Evolutionary conservation across 176 grass and related monocot species (phyloP).

Genomic region (Oryza officinalis): DNA sequence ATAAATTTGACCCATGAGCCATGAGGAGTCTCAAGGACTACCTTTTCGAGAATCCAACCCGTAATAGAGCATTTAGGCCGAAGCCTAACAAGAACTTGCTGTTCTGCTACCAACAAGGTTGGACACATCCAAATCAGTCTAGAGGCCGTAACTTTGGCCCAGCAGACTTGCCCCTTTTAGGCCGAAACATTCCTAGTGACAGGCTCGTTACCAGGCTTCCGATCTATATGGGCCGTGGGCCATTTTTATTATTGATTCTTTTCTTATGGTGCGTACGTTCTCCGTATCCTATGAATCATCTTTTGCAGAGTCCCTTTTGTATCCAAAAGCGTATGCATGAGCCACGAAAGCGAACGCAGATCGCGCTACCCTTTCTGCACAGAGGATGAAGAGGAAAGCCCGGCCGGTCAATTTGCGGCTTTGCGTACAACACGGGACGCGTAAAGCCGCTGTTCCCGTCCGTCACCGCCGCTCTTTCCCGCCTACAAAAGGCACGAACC

Average conservation of each 20-base stretch:
- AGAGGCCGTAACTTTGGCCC: not conserved
- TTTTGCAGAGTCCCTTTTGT: not conserved
- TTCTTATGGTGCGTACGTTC: too few relatives aligned
- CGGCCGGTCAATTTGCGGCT: constrained; percentile 25
- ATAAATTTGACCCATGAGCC: not conserved
- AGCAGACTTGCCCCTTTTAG: not conserved
- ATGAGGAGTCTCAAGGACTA: not conserved
- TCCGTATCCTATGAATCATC: not conserved
- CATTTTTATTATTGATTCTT: too few relatives aligned
- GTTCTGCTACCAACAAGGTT: not conserved
- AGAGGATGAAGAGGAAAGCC: not conserved
- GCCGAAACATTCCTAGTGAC: not conserved
- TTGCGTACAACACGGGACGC: not conserved
- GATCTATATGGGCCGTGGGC: not conserved
- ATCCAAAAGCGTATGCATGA: constrained; percentile 10
- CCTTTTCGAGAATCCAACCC: not conserved
- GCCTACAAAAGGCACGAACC: not conserved
- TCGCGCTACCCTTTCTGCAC: not conserved
- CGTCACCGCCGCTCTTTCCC: constrained; percentile 32
- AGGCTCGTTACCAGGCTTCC: not conserved
- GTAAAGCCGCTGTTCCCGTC: constrained; percentile 32
- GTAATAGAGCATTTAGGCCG: not conserved
- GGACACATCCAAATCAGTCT: not conserved
- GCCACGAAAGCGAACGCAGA: not conserved
- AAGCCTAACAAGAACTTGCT: not conserved